Evolutionary conservation across 352 stramenopile genomes (phyloP), one percentile per base, ranked within the genome.

Genomic region (Phytophthora litchii): DNA sequence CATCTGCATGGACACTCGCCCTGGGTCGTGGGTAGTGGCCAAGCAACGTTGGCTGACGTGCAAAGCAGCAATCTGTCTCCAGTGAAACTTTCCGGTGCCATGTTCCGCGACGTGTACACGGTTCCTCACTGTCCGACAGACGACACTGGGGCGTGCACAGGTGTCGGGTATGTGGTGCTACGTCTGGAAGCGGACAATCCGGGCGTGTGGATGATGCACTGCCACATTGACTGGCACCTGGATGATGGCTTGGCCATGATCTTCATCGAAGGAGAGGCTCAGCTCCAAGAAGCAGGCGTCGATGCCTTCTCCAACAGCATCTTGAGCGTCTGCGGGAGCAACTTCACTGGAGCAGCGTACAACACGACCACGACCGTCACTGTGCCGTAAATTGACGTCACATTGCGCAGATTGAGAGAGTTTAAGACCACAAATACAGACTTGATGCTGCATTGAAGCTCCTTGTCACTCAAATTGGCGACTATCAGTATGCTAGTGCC

Each of bases 141-240:
- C 31, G 57, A 37, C 7, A 11, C 14, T 8, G 21, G 19, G 29
- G 43, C 27, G 11, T 78, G 66, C 32, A 50, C 25, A 3, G 31
- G 31, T 14, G 46, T 70, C 2, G 54, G 60, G 5, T 70, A 64
- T 40, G 56, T 70, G 4, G 52, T 74, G 20, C 46, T 78, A 3
- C 60, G 69, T 2, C 25, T 74, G 8, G 6, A 64, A 17, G 44
- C 66, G 7, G 60, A 74, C 57, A 74, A 77, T 17, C 60, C 60
- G 13, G 65, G 62, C 5, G 67, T 67, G 5, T 75, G 66, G 61
- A 71, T 73, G 43, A 44, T 75, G 37, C 61, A 75, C 40, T 78
- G 70, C 58, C 70, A 78, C 42, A 66, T 78, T 25, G 66, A 78
- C 23, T 70, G 56, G 66, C 55, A 55, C 57, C 31, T 70, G 25